Evolutionary conservation across 2,329 filamentous ascomycete species (phyloP), one percentile per base, ranked within the genome.

Genomic region (Arthrobotrys iridis): DNA sequence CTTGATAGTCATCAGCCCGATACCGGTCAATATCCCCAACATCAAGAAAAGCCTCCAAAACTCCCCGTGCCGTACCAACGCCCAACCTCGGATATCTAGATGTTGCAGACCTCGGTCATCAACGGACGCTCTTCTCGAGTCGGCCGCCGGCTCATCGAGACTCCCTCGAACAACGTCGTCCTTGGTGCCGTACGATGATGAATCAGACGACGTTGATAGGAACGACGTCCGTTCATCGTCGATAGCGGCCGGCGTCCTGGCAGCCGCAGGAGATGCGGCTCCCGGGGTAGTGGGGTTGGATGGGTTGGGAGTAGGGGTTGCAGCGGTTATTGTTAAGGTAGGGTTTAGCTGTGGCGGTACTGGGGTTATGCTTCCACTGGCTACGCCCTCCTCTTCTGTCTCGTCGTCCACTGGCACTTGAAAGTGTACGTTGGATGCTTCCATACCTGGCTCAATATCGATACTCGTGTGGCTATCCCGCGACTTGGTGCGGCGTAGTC

Each of bases 1-100:
- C 93, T 99, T 99, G 83, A 99, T 99, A 0, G 94, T 98, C 95
- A 99, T 99, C 78, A 99, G 84, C 8, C 95, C 95, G 79, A 97
- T 91, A 60, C 95, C 95, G 3, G 93, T 93, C 77, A 98, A 85
- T n/a, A 97, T 87, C 40, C 90, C 93, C 87, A 99, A 92, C 78
- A 97, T 89, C 68, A 87, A 82, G 82, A 96, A 98, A 26, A 96
- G 84, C 80, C 96, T 91, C 93, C 93, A 98, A 82, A 98, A 99
- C 78, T 96, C 91, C 52, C 89, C 80, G 75, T 87, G 88, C 62
- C 85, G 85, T 30, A 97, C 83, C 80, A 99, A 86, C 13, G 87
- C 86, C 80, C 93, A 85, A 77, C 95, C 95, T 81, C 94, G 92
- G 80, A 98, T 91, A 88, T 98, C 95, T 92, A 91, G 83, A 64